phyloP scores from a whole-genome alignment of 179 eudicot genomes.

The Drosera spatulata region DNA sequence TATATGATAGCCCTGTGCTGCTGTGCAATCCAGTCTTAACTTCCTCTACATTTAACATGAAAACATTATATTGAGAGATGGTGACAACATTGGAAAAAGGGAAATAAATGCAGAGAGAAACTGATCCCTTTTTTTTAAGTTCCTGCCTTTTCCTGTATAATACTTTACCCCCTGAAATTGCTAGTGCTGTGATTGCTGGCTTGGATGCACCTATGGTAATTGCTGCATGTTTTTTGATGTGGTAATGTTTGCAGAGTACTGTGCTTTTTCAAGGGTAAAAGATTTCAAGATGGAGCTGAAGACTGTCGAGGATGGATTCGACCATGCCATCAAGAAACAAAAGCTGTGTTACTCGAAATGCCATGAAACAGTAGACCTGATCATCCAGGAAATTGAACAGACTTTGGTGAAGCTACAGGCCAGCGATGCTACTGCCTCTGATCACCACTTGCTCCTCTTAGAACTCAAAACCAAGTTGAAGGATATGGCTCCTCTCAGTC shows the following conservation, averaged over 20 bases:
- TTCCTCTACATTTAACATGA: too few relatives aligned
- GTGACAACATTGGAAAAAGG: too few relatives aligned
- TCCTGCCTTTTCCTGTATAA: too few relatives aligned
- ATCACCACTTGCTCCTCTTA: conserved; percentile 30
- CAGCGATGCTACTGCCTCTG: conserved; percentile 25
- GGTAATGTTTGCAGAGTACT: background rate
- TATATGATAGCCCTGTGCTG: too few relatives aligned
- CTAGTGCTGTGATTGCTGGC: too few relatives aligned
- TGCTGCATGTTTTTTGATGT: background rate
- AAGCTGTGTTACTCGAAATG: conserved; percentile 53
- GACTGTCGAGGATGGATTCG: conserved; percentile 70
- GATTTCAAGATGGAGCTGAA: conserved; percentile 54
- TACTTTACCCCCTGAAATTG: too few relatives aligned
- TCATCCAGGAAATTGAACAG: conserved; percentile 54
- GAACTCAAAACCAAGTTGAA: conserved; percentile 58
- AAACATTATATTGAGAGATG: too few relatives aligned
- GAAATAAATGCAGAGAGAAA: too few relatives aligned
- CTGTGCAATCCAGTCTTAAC: too few relatives aligned
- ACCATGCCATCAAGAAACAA: conserved; percentile 86
- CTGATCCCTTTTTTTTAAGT: too few relatives aligned
- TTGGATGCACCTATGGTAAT: background rate
- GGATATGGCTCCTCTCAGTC: conserved; percentile 28
- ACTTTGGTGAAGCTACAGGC: conserved; percentile 46
- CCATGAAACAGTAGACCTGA: conserved; percentile 53
- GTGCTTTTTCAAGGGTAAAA: background rate